A percentile compares a stretch with the other conserved stretches of the same genome.
These are phyloP conservation scores for Boletus huronensis DNA, from an alignment of 768 basidiomycete genomes.

Conservation along the genomic window DNA sequence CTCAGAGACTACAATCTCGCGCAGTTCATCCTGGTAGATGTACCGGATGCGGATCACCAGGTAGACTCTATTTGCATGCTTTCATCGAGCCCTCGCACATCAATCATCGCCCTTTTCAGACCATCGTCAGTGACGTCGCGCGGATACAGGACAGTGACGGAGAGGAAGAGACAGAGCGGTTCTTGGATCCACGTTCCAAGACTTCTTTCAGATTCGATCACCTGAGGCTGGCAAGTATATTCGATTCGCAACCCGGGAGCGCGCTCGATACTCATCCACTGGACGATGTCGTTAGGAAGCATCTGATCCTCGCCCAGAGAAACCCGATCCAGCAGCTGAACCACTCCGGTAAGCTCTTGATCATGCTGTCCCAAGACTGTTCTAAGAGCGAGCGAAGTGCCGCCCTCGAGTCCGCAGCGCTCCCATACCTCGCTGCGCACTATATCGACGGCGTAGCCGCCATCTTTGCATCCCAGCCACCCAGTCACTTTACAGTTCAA, in stretches of 20 bases:
- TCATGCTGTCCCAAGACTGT: neutral
- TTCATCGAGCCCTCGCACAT: neutral
- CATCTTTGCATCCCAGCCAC: conserved; percentile 56
- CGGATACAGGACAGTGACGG: conserved; percentile 42
- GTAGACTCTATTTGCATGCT: conserved; percentile 35
- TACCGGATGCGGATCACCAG: conserved; percentile 73
- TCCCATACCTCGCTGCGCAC: conserved; percentile 75
- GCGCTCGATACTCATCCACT: conserved; percentile 1
- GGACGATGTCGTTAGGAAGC: conserved; percentile 53
- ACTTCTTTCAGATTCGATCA: conserved; percentile 84
- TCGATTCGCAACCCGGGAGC: neutral
- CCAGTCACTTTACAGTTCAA: conserved; percentile 61
- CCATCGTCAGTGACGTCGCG: conserved; percentile 76
- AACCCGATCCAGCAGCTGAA: conserved; percentile 64
- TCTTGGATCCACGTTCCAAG: conserved; percentile 79
- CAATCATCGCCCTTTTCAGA: conserved; percentile 42
- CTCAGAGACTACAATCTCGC: conserved; percentile 81
- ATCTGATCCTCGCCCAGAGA: conserved; percentile 62
- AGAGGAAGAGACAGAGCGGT: conserved; percentile 57
- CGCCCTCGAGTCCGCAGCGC: conserved; percentile 64
- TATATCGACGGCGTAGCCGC: conserved; percentile 76
- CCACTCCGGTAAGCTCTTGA: conserved; percentile 59
- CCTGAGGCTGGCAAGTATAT: conserved; percentile 62
- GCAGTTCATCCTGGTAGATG: conserved; percentile 84
- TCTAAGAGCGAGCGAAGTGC: conserved; percentile 39